These are phyloP conservation scores for Fusarium sp. DNA, from an alignment of 2,329 filamentous ascomycete genomes.

Conservation along the genomic window DNA sequence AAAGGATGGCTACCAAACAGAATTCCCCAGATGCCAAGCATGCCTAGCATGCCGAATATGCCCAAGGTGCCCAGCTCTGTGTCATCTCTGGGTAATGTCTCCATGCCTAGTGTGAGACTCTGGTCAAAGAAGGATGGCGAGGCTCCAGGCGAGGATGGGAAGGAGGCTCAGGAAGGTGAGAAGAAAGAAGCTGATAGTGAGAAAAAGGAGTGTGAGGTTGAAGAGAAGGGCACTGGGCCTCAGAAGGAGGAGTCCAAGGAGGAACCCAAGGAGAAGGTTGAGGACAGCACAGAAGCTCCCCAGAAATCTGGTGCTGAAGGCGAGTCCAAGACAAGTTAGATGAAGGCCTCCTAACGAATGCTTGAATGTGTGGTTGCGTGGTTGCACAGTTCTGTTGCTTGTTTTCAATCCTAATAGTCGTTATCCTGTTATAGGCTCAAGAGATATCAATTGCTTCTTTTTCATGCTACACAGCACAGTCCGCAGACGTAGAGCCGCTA, in stretches of 20 bases:
- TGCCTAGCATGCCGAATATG: slow-evolving; percentile 49
- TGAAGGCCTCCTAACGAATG: no score
- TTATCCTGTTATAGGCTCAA: neutral
- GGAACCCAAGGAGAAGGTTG: neutral
- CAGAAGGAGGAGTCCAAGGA: neutral
- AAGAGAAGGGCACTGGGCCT: neutral
- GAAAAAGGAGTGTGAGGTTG: neutral
- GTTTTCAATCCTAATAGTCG: neutral
- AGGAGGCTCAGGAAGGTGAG: neutral
- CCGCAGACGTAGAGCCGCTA: no score
- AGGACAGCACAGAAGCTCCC: neutral
- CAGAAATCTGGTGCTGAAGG: neutral
- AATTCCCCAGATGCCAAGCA: slow-evolving; percentile 51
- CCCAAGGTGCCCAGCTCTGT: slow-evolving; percentile 47
- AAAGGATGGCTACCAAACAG: slow-evolving; percentile 59
- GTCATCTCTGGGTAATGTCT: slow-evolving; percentile 47
- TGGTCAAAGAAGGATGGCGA: slow-evolving; percentile 44
- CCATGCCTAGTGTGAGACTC: slow-evolving; percentile 48
- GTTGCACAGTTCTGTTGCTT: neutral
- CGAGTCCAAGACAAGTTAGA: slow-evolving; percentile 3
- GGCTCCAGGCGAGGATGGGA: neutral
- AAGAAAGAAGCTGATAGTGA: neutral
- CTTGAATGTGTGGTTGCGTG: no score
- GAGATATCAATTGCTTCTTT: neutral
- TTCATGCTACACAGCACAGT: neutral